Base-by-base conservation (phyloP, 2,329 filamentous ascomycete species). In the Fusarium sp. region DNA sequence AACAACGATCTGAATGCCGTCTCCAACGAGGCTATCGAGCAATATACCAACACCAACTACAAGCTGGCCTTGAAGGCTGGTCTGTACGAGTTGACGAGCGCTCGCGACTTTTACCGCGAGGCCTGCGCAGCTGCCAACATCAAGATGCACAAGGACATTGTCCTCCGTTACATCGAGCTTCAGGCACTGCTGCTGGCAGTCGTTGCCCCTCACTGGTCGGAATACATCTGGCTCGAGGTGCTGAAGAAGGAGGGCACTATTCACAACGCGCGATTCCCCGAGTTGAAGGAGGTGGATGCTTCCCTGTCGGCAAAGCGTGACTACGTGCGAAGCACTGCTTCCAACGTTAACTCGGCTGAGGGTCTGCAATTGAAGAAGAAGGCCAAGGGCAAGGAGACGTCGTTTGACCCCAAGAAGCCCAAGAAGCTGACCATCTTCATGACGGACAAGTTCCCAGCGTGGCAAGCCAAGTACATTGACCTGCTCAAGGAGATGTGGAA, bases 221-320 rank as follows among this genome's bases (percentile, higher is more conserved):
- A 99, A 74, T 91, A 96, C 78, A 88, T 99, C 74, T 98, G 93
- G 92, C 86, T 91, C 51, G 94, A 98, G 78, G 87, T 98, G 2
- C 86, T 99, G 59, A 87, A 90, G 74, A 93, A 91, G 80, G 76
- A 85, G 32, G 79, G 83, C 52, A 91, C 90, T 7, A 87, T 99
- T 70, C 93, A 98, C 79, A 87, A 88, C 48, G 92, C 91, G 11
- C 82, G 53, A 7, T 77, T 77, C 70, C 75, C 75, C 35, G 79
- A 84, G 46, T 87, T 92, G 0, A 86, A 90, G 1, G 82, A 85
- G 22, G 81, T 88, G 1, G 82, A 91, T 61, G 79, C 89, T 5
- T 80, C 83, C 39, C 85, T 97, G 57, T 89, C 89, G 7, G 92
- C 93, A 11, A 91, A 91, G 34, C 85, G 91, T 59, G 89, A 91